Percentiles rank a stretch among this genome's conserved stretches.
Evolutionary conservation across 2,329 filamentous ascomycete species (phyloP).

Genomic region (Cladophialophora carrionii): DNA sequence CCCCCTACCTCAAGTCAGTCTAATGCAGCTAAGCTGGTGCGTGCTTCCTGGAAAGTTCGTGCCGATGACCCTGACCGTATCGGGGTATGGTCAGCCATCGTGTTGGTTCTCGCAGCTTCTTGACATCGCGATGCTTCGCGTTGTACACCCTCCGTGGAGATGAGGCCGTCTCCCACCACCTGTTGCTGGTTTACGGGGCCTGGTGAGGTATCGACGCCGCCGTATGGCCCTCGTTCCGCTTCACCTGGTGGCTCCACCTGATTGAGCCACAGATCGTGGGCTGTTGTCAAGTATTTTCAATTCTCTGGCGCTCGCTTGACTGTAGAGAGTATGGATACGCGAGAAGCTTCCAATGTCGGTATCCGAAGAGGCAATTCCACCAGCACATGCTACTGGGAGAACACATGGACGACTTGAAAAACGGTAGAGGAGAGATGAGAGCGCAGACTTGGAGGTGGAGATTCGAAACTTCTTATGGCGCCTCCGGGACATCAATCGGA

Average conservation of each 20-base stretch:
- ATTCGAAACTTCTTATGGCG: conserved; percentile 15
- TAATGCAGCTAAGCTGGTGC: not conserved
- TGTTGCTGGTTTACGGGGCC: not conserved
- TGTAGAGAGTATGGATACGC: not conserved
- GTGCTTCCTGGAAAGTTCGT: not conserved
- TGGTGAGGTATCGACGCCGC: too few relatives aligned
- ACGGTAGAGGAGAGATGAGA: not conserved
- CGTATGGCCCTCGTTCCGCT: not conserved
- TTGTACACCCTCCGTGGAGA: not conserved
- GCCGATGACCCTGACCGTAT: not conserved
- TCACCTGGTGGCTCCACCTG: too few relatives aligned
- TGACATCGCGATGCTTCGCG: not conserved
- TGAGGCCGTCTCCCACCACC: not conserved
- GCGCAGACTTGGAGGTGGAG: conserved; percentile 8
- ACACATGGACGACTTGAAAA: not conserved
- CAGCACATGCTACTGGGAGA: not conserved
- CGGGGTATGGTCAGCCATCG: not conserved
- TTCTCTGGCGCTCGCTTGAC: not conserved
- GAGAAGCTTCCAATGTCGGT: not conserved
- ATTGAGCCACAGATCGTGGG: not conserved
- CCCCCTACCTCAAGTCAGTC: too few relatives aligned
- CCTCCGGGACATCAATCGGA: conserved; percentile 7
- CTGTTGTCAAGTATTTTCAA: not conserved
- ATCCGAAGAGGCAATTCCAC: not conserved
- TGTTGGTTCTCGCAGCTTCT: not conserved